phyloP scores from a whole-genome alignment of 768 basidiomycete species.

The Clitopilus hobsonii region DNA sequence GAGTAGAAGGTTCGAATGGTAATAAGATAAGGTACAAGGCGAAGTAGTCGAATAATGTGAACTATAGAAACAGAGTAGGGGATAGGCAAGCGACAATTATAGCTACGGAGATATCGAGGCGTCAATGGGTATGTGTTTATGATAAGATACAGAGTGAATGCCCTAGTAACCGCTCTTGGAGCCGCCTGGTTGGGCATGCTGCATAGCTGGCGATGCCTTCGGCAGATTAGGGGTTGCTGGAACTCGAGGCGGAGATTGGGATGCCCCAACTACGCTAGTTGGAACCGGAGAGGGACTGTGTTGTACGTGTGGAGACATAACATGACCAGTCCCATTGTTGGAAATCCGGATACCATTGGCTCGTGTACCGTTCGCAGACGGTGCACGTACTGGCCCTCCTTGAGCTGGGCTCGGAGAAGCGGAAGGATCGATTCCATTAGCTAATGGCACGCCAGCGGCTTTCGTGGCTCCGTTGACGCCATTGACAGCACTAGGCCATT shows the following conservation, averaged over 20 bases:
- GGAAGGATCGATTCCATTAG: not conserved
- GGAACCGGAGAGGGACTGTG: slow-evolving; percentile 44
- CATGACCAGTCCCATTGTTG: slow-evolving; percentile 30
- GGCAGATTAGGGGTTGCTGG: slow-evolving; percentile 47
- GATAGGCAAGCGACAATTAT: not conserved
- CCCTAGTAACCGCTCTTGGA: slow-evolving; percentile 50
- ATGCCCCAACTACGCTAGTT: slow-evolving; percentile 29
- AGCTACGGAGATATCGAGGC: not conserved
- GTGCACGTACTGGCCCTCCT: slow-evolving; percentile 38
- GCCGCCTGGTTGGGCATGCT: slow-evolving; percentile 48
- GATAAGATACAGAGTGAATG: not conserved
- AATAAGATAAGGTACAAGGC: not conserved
- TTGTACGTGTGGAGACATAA: slow-evolving; percentile 47
- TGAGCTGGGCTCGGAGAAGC: slow-evolving; percentile 28
- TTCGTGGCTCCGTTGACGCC: slow-evolving; percentile 18
- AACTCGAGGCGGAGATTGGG: slow-evolving; percentile 47
- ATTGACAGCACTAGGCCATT: slow-evolving; percentile 30
- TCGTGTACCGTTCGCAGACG: slow-evolving; percentile 57
- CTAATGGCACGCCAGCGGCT: not conserved
- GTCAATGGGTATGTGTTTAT: not conserved
- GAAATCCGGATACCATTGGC: slow-evolving; percentile 20
- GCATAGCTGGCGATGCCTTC: slow-evolving; percentile 50
- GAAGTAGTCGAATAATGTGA: not conserved
- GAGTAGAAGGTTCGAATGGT: not conserved
- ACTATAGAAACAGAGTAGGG: not conserved